Conservation (phyloP, 1,284 basidiomycete species). For the Ustilago crameri region DNA sequence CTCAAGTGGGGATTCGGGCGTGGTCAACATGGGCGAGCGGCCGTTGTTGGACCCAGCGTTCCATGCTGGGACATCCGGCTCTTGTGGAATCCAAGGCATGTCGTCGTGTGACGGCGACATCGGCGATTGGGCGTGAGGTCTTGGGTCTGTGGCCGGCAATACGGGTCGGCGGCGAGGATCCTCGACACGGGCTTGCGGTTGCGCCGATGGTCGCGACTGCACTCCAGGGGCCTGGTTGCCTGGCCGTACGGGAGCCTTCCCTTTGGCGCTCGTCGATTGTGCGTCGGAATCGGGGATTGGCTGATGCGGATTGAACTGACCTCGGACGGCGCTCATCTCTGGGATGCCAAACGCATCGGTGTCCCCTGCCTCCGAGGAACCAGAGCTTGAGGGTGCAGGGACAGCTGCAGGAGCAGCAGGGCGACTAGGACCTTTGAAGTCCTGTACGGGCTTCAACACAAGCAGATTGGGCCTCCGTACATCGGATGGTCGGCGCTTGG, state of each 20-base stretch:
- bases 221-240: no score
- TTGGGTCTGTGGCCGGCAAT: not conserved
- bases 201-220: not conserved
- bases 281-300: slow-evolving; percentile 16
- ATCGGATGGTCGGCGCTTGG: slow-evolving; percentile 21
- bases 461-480: slow-evolving; percentile 22
- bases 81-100: slow-evolving; percentile 11
- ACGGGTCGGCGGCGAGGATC: slow-evolving; percentile 29
- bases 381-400: slow-evolving; percentile 3
- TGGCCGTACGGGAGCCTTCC: not conserved
- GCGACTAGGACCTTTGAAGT: slow-evolving; percentile 29
- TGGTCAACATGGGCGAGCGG: not conserved
- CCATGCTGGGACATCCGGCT: not conserved
- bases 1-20: slow-evolving; percentile 16
- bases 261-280: not conserved
- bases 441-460: slow-evolving; percentile 24
- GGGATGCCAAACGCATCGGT: slow-evolving; percentile 30
- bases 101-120: slow-evolving; percentile 14
- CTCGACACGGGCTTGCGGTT: slow-evolving; percentile 3
- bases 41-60: slow-evolving; percentile 3
- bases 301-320: slow-evolving; percentile 37
- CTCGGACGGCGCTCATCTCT: slow-evolving; percentile 32
- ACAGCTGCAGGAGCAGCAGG: slow-evolving; percentile 2
- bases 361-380: slow-evolving; percentile 27
- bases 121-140: not conserved